Percentiles rank a stretch among this genome's conserved stretches.
phyloP scores from a whole-genome alignment of 2,329 filamentous ascomycete genomes.

The Alternaria infectoria region DNA sequence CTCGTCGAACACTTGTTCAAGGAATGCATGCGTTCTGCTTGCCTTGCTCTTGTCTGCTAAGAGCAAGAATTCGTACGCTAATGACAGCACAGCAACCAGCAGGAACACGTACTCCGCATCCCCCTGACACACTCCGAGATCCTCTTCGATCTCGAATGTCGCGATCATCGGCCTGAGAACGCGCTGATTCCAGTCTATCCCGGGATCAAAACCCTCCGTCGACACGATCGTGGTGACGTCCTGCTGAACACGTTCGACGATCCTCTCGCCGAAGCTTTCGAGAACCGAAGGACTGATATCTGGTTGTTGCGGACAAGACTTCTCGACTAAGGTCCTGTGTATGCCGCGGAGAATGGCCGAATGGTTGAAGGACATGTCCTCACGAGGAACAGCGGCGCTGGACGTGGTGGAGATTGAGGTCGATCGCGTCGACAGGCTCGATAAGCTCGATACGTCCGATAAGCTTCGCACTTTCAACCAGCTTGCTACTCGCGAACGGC shows the following conservation, averaged over 20 bases:
- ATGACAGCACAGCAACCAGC: neutral
- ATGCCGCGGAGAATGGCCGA: neutral
- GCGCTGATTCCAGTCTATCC: neutral
- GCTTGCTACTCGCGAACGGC: neutral
- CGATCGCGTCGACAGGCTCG: neutral
- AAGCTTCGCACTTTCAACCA: neutral
- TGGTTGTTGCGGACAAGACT: neutral
- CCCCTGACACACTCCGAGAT: neutral
- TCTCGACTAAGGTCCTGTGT: neutral
- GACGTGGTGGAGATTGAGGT: neutral
- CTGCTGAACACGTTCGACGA: neutral
- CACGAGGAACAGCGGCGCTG: neutral
- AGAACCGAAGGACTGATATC: neutral
- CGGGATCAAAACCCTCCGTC: neutral
- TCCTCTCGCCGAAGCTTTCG: neutral
- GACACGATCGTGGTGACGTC: neutral
- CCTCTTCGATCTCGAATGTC: neutral
- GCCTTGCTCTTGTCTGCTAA: neutral
- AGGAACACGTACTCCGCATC: slow-evolving; percentile 3
- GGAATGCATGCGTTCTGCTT: neutral
- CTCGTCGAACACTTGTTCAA: neutral
- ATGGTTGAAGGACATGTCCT: neutral
- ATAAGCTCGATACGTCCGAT: neutral
- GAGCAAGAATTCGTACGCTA: slow-evolving; percentile 1
- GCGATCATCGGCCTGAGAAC: neutral